Evolutionary conservation across 1,284 basidiomycete species (phyloP).

Genomic region (Naganishia cerealis): DNA sequence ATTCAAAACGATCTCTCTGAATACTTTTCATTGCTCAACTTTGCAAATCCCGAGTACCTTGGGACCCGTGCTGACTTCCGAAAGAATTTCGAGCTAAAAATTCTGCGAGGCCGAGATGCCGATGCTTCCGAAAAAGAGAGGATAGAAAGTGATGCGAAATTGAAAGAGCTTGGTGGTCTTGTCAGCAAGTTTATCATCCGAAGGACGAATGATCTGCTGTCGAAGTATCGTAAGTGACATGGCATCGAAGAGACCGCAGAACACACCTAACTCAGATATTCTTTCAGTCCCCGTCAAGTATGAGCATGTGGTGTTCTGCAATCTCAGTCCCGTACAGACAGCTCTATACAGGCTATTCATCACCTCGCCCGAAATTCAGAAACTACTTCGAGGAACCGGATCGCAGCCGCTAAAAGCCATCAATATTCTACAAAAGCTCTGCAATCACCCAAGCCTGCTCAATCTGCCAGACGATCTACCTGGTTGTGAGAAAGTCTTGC

Average conservation of each 20-base stretch:
- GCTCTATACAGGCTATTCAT: constrained; percentile 90
- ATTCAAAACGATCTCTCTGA: constrained; percentile 96
- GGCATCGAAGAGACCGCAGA: constrained; percentile 1
- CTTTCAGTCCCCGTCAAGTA: constrained; percentile 91
- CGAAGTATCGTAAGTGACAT: constrained; percentile 80
- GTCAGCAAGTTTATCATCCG: constrained; percentile 97
- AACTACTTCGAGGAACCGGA: constrained; percentile 80
- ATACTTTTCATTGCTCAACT: constrained; percentile 93
- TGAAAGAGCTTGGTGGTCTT: constrained; percentile 85
- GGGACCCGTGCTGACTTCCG: constrained; percentile 90
- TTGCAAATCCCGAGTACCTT: constrained; percentile 94
- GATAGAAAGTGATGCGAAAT: constrained; percentile 79
- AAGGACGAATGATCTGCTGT: constrained; percentile 91
- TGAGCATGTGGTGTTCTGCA: constrained; percentile 97
- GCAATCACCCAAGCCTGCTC: constrained; percentile 94
- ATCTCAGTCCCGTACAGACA: constrained; percentile 82
- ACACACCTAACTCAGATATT: background rate
- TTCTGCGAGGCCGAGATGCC: constrained; percentile 89
- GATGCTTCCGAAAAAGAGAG: constrained; percentile 82
- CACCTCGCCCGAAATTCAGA: constrained; percentile 89
- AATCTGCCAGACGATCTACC: constrained; percentile 81
- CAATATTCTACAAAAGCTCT: constrained; percentile 92
- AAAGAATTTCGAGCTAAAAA: constrained; percentile 93
- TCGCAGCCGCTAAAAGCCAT: constrained; percentile 98
- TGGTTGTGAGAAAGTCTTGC: constrained; percentile 80